Base-by-base conservation (phyloP, 1,284 basidiomycete species). In the Cronartium ribicola region DNA sequence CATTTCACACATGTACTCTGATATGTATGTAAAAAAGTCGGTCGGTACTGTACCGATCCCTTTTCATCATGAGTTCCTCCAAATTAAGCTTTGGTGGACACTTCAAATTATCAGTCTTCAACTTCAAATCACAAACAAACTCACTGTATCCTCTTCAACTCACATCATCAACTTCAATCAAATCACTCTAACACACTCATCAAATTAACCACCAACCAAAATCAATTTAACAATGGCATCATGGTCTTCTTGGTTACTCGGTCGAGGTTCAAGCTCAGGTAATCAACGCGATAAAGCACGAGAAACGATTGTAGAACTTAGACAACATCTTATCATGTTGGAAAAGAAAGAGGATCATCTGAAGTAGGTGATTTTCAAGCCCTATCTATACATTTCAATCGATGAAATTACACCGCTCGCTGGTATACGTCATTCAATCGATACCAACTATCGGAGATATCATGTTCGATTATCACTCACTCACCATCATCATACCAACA, bases 321-420 rank as follows among this genome's bases (percentile, higher is more conserved):
- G 79, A 78, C 76, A 80, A 77, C 82, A 83, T 79, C 78, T 84
- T 66, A 88, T 94, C 82, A 90, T 97, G 88, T 89, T 98, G 78
- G 94, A 98, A 86, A 99, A 98, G 91, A 97, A 97, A 85, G 96
- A 98, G 84, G 94, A 98, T 83, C 86, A 92, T 83, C 84, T 98
- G 77, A 89, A 91, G 70, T 72, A 20, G 5, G 63, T 51, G 29
- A 22, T 14, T 48, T 11, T 5, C 17, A 11, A 36, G 10, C 46
- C 41, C 65, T n/a, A 7, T 60, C 8, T 22, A 60, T 60, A 60
- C 8, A 60, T 22, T 20, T 8, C 8, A n/a, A 60, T 60, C n/a
- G 11, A 7, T 60, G 8, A n/a, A 60, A 20, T 11, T 20, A 7
- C 44, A 29, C 17, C 22, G 13, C 10, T 22, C 43, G 43, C 65